A percentile compares a stretch with the other conserved stretches of the same genome.
phyloP scores from a whole-genome alignment of 371 early-diverging fungal species.

The Mortierella sp. region DNA sequence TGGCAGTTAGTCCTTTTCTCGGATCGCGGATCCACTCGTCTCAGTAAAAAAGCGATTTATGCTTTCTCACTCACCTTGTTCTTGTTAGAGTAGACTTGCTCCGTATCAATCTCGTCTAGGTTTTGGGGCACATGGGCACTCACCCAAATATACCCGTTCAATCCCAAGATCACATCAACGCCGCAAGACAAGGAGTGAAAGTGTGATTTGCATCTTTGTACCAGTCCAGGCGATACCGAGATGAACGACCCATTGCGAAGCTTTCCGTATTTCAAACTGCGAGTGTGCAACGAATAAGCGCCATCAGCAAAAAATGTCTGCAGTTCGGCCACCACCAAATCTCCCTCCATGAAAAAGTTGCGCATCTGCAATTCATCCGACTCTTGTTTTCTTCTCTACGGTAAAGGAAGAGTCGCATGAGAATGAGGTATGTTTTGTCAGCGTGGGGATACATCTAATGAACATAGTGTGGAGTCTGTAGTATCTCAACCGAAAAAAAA shows the following conservation, averaged over 20 bases:
- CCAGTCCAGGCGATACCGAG: slow-evolving; percentile 83
- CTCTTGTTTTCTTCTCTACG: slow-evolving; percentile 94
- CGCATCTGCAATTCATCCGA: slow-evolving; percentile 99
- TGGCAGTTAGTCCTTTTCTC: too few species aligned
- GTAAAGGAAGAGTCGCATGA: background rate
- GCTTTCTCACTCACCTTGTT: too few species aligned
- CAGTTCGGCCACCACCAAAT: slow-evolving; percentile 97
- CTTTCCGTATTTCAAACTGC: slow-evolving; percentile 97
- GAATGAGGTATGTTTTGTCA: too few species aligned
- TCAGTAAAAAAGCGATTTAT: too few species aligned
- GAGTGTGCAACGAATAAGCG: slow-evolving; percentile 92
- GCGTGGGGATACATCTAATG: too few species aligned
- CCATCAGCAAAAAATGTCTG: slow-evolving; percentile 93
- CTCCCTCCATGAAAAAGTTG: slow-evolving; percentile 94
- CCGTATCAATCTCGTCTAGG: slow-evolving; percentile 59
- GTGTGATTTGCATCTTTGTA: slow-evolving; percentile 93
- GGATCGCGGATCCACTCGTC: too few species aligned
- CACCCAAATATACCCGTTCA: slow-evolving; percentile 98
- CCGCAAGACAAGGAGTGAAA: slow-evolving; percentile 89
- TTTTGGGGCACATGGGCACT: slow-evolving; percentile 76
- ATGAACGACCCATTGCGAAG: slow-evolving; percentile 92
- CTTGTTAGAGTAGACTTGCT: slow-evolving; percentile 79
- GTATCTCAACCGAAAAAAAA: background rate
- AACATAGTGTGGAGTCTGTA: too few species aligned
- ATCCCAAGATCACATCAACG: slow-evolving; percentile 92